Base-by-base conservation (phyloP, 2,329 filamentous ascomycete species). In the Alternaria burnsii region DNA sequence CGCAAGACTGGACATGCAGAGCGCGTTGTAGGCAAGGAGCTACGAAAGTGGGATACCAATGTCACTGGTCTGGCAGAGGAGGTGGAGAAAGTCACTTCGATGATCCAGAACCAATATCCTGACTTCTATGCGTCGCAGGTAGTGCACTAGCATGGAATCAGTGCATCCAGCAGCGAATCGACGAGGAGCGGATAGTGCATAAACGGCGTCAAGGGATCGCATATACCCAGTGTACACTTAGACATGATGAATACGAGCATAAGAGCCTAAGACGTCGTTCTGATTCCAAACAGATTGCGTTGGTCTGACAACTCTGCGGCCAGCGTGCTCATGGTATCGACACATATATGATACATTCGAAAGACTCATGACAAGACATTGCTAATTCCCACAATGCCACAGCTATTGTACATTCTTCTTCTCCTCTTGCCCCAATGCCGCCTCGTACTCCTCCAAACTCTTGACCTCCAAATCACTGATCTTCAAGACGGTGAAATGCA, bases 11-110 rank as follows among this genome's bases (percentile, higher is more conserved):
- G 87, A 28, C 87, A 89, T 48, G 86, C 87, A 58, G 85, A 86
- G 60, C 71, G 76, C 3, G 68, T 86, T 4, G 86, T 89, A 3
- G 90, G 87, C 59, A 88, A 86, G 76, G 90, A 93, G 79, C 85
- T 97, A 78, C 87, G 92, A 46, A 87, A 89, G 70, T 98, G 94
- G 94, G 94, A 98, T 78, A 85, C 87, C 32, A 96, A 96, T 70
- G 92, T 98, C 20, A 90, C 94, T 76, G 89, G 89, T 28, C 78
- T 98, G 57, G 89, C 94, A 2, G 93, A 98, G 78, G 92, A 97
- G 75, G 91, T 97, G 6, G 94, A 97, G 80, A 90, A 89, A 68
- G 89, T 96, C 62, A 92, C 92, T 16, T 93, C 92, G 43, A 86
- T 90, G 68, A 84, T 98, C 67, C 91, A 95, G 77, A 88, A 88